A percentile compares a stretch with the other conserved stretches of the same genome.
Evolutionary conservation across 192 early-diverging fungal genomes (phyloP).

Genomic region (Backusella macrospora): DNA sequence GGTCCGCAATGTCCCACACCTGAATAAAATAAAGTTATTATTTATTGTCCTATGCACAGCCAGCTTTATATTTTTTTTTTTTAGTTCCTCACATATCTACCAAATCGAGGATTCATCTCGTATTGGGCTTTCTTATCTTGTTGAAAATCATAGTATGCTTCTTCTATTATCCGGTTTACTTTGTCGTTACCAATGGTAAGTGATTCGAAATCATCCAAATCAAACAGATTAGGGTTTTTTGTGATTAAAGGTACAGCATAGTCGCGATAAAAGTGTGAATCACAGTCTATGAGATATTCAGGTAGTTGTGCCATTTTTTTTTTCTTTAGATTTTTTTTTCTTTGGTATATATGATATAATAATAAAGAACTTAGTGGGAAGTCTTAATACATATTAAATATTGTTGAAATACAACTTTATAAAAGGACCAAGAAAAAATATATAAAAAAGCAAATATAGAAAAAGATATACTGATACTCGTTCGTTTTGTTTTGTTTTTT

Average conservation of each 20-base stretch:
- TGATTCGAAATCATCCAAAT: conserved; percentile 27
- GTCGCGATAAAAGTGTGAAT: conserved; percentile 27
- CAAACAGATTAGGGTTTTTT: conserved; percentile 22
- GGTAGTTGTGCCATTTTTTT: conserved; percentile 1
- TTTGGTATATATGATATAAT: not conserved
- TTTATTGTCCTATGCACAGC: not conserved
- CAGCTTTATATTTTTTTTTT: too few relatives aligned
- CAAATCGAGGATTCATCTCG: conserved; percentile 33
- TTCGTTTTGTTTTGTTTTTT: too few relatives aligned
- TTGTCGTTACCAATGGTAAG: not conserved
- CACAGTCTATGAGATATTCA: conserved; percentile 28
- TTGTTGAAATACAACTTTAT: conserved; percentile 1
- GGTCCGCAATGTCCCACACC: conserved; percentile 38
- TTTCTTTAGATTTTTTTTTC: not conserved
- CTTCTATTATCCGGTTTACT: not conserved
- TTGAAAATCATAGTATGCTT: conserved; percentile 25
- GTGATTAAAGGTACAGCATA: conserved; percentile 35
- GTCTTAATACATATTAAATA: not conserved
- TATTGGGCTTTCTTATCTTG: conserved; percentile 29
- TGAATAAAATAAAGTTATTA: conserved; percentile 11
- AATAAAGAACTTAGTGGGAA: not conserved
- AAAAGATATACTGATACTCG: not conserved
- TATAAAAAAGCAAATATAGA: not conserved
- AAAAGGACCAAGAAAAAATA: not conserved
- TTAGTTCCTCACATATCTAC: conserved; percentile 32